A percentile compares a stretch with the other conserved stretches of the same genome.
These are phyloP conservation scores for Marchantia paleacea DNA, from an alignment of 225 moss, liverwort and hornwort species.

Conservation along the genomic window DNA sequence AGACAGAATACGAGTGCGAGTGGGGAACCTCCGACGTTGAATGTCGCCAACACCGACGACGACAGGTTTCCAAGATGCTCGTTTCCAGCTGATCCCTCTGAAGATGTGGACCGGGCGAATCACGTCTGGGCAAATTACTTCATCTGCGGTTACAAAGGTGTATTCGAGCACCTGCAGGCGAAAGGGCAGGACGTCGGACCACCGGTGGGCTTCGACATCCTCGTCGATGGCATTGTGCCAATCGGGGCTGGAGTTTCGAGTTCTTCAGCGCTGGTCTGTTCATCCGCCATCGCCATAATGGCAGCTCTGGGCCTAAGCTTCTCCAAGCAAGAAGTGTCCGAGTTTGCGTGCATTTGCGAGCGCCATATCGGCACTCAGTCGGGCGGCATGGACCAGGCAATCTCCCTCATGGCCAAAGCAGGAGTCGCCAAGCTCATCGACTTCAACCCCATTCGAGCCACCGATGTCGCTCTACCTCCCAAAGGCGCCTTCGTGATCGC, in stretches of 20 bases:
- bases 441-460: constrained; percentile 76
- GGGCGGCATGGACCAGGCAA: constrained; percentile 96
- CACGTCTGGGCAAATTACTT: constrained; percentile 95
- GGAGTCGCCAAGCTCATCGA: constrained; percentile 94
- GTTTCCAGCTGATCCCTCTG: constrained; percentile 65
- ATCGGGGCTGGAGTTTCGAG: constrained; percentile 89
- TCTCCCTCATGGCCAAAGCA: constrained; percentile 78
- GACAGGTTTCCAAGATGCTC: constrained; percentile 50
- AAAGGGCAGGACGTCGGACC: constrained; percentile 48
- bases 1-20: constrained; percentile 24
- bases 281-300: constrained; percentile 83
- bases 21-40: constrained; percentile 34
- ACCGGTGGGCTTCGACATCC: constrained; percentile 55
- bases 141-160: constrained; percentile 91
- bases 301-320: constrained; percentile 57
- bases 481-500: constrained; percentile 80
- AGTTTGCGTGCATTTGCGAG: constrained; percentile 82
- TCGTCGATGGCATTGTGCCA: constrained; percentile 84
- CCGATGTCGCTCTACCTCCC: constrained; percentile 70
- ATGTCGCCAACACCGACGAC: constrained; percentile 60
- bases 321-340: constrained; percentile 87
- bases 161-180: constrained; percentile 71
- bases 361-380: constrained; percentile 95
- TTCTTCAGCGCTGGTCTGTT: constrained; percentile 93
- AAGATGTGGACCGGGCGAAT: constrained; percentile 73